Percentiles rank a stretch among this genome's conserved stretches.
Evolutionary conservation across 805 yeast genomes (phyloP).

Genomic region (Saturnispora zaruensis): DNA sequence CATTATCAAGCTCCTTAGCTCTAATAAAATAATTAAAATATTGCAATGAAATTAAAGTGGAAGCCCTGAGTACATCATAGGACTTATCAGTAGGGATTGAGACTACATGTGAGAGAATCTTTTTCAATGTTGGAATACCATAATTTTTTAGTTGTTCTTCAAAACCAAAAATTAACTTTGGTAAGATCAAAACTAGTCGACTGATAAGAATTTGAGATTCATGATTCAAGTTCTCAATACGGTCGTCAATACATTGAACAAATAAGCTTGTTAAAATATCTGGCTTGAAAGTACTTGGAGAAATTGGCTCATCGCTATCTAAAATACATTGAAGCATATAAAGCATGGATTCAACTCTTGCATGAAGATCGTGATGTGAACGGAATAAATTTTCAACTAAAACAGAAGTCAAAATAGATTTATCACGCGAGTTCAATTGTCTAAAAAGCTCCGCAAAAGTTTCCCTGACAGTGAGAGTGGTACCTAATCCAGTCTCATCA

Average conservation of each 20-base stretch:
- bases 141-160: constrained; percentile 22
- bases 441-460: constrained; percentile 49
- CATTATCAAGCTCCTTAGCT: constrained; percentile 25
- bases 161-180: constrained; percentile 50
- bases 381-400: constrained; percentile 15
- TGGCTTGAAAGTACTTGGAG: constrained; percentile 15
- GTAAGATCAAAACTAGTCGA: constrained; percentile 44
- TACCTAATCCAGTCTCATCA: constrained; percentile 61
- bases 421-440: constrained; percentile 38
- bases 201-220: constrained; percentile 34
- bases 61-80: constrained; percentile 20
- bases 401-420: constrained; percentile 20
- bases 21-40: constrained; percentile 30
- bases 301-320: constrained; percentile 30
- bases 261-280: neutral
- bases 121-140: constrained; percentile 22
- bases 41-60: constrained; percentile 45
- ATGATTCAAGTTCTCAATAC: constrained; percentile 18
- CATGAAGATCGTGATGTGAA: constrained; percentile 4
- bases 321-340: constrained; percentile 36
- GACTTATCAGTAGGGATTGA: constrained; percentile 22
- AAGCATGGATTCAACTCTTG: constrained; percentile 34
- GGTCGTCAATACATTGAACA: constrained; percentile 4
- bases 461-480: constrained; percentile 49
- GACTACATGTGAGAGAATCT: constrained; percentile 11